Conservation (phyloP, 2,329 filamentous ascomycete genomes). For the Colletotrichum tofieldiae region DNA sequence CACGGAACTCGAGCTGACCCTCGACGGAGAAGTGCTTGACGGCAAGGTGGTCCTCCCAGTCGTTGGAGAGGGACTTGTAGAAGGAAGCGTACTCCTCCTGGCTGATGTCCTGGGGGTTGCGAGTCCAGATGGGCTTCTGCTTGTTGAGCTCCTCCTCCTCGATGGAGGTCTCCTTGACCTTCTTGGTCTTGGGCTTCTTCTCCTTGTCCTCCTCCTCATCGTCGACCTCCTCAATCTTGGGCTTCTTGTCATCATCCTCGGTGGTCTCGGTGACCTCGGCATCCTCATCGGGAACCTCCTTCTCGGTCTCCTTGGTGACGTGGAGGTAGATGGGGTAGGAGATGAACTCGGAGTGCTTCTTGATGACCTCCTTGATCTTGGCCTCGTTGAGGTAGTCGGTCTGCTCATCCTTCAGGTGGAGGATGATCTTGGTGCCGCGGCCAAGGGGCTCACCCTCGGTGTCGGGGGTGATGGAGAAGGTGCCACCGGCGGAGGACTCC, state of each 20-base stretch:
- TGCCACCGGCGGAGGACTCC: slow-evolving; percentile 97
- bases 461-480: slow-evolving; percentile 93
- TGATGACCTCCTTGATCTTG: slow-evolving; percentile 99
- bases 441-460: slow-evolving; percentile 92
- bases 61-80: slow-evolving; percentile 99
- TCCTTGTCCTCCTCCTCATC: slow-evolving; percentile 88
- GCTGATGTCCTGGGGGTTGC: slow-evolving; percentile 95
- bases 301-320: slow-evolving; percentile 99
- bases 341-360: slow-evolving; percentile 99
- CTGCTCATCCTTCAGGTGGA: slow-evolving; percentile 99
- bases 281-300: slow-evolving; percentile 97
- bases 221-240: slow-evolving; percentile 93
- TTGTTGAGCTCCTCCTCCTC: slow-evolving; percentile 99
- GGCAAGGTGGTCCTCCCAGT: slow-evolving; percentile 99
- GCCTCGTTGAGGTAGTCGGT: slow-evolving; percentile 97
- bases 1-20: slow-evolving; percentile 99
- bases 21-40: slow-evolving; percentile 99
- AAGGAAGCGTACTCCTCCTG: slow-evolving; percentile 98
- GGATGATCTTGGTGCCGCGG: slow-evolving; percentile 97
- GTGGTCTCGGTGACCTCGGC: slow-evolving; percentile 80
- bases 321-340: slow-evolving; percentile 99
- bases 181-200: slow-evolving; percentile 99
- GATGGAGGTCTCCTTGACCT: slow-evolving; percentile 97
- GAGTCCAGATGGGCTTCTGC: slow-evolving; percentile 99
- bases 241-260: slow-evolving; percentile 88